phyloP scores from a whole-genome alignment of 352 stramenopile species.

The Pythium coloratum region DNA sequence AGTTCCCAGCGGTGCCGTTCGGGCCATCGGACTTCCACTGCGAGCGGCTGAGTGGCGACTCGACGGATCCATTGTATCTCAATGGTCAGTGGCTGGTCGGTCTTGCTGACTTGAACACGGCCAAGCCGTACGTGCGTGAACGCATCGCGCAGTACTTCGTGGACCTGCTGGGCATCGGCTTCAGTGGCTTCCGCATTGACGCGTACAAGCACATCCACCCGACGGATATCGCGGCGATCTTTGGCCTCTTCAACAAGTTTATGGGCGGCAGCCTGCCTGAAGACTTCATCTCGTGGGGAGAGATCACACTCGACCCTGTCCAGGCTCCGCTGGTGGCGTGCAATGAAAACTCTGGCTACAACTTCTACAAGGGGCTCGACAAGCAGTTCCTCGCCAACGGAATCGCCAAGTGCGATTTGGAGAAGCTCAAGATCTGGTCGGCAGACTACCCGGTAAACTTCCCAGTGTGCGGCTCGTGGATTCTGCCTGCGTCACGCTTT shows the following conservation, averaged over 20 bases:
- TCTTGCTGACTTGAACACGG: conserved; percentile 58
- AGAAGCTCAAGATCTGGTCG: conserved; percentile 80
- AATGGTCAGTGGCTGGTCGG: conserved; percentile 47
- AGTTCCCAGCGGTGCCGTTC: conserved; percentile 64
- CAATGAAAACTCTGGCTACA: conserved; percentile 54
- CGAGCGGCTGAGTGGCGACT: conserved; percentile 41
- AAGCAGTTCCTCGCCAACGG: conserved; percentile 40
- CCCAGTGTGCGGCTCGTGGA: conserved; percentile 56
- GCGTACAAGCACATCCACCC: conserved; percentile 67
- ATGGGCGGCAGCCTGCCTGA: conserved; percentile 57
- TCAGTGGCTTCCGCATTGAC: conserved; percentile 68
- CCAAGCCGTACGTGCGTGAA: conserved; percentile 55
- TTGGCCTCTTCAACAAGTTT: conserved; percentile 47
- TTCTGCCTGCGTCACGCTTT: conserved; percentile 56
- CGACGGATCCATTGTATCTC: conserved; percentile 40
- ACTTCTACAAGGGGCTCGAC: conserved; percentile 65
- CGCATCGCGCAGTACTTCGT: conserved; percentile 74
- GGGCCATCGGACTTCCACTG: conserved; percentile 68
- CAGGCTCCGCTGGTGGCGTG: conserved; percentile 48
- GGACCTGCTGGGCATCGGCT: conserved; percentile 64
- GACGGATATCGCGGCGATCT: conserved; percentile 46
- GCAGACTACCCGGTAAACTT: conserved; percentile 61
- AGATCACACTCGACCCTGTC: conserved; percentile 40
- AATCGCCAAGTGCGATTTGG: conserved; percentile 48
- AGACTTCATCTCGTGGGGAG: conserved; percentile 67